Evolutionary conservation across 1,284 basidiomycete species (phyloP), one percentile per base, ranked within the genome.

Genomic region (Cryptococcus neoformans): DNA sequence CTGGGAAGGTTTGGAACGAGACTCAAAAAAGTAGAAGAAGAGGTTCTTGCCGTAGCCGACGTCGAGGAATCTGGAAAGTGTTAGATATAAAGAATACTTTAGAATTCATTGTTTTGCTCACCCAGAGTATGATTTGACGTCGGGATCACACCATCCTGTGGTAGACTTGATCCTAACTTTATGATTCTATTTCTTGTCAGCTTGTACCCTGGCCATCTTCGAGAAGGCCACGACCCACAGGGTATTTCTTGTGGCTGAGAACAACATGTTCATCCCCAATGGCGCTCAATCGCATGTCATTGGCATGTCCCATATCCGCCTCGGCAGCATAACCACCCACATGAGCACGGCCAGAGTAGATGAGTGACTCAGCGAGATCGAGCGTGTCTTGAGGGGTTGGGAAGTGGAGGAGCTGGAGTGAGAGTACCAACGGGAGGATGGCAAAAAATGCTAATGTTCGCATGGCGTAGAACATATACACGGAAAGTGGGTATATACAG

Each of bases 11-110:
- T 86, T 79, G 44, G 81, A 80, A 56, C 88, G 79, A 52, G 86
- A 88, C 74, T 89, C 88, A 73, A 92, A 91, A 79, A 90, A 91
- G 76, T 88, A 89, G 78, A 92, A 92, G 80, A 90, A 92, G 68
- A 85, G 80, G 60, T 85, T 84, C 59, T 85, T 82, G 6, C 87
- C 85, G 60, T 84, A 82, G 55, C 88, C 87, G 53, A 88, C 86
- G 64, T 81, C 76, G 48, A 79, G 68, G 69, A 87, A 86, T 16
- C 84, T 83, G 40, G 11, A 7, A 44, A 35, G 39, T 11, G n/a
- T 42, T 16, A 28, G 10, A 39, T 8, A 35, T n/a, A 37, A 14
- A 4, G 16, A 37, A 14, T 14, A 56, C 65, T 46, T 39, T 21
- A 21, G 3, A 21, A 21, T 21, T 21, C 21, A 21, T 21, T 21